phyloP scores from a whole-genome alignment of 805 yeast genomes.

The Candida ovalis region DNA sequence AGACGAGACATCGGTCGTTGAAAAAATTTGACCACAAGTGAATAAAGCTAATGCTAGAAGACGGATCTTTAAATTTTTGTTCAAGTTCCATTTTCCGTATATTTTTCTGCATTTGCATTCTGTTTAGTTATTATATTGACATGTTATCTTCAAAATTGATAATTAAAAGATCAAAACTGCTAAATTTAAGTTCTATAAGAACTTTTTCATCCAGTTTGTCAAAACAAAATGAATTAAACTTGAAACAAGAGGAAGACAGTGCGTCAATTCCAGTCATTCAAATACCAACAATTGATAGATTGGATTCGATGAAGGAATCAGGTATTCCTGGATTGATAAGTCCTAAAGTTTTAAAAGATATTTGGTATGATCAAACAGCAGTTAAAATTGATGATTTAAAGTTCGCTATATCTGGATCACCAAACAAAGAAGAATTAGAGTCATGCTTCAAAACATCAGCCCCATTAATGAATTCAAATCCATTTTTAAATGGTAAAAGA shows the following conservation, averaged over 20 bases:
- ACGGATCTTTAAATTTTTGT: too few relatives aligned
- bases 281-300: constrained; percentile 22
- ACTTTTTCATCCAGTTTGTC: neutral
- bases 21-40: too few relatives aligned
- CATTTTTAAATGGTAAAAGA: constrained; percentile 15
- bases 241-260: neutral
- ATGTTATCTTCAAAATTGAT: constrained; percentile 1
- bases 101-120: too few relatives aligned
- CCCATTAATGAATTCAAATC: constrained; percentile 10
- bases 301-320: constrained; percentile 22
- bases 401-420: constrained; percentile 30
- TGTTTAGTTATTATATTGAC: neutral
- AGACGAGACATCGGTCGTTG: too few relatives aligned
- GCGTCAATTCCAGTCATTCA: constrained; percentile 11
- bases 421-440: constrained; percentile 26
- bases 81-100: too few relatives aligned
- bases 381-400: constrained; percentile 39
- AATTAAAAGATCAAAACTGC: neutral
- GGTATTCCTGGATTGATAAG: constrained; percentile 52
- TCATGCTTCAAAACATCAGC: constrained; percentile 19
- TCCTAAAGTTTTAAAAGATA: constrained; percentile 42
- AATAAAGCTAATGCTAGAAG: too few relatives aligned
- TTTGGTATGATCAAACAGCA: constrained; percentile 46
- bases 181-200: neutral
- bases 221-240: neutral